Conservation (phyloP, 768 basidiomycete species). For the Peribolospora baueri region DNA sequence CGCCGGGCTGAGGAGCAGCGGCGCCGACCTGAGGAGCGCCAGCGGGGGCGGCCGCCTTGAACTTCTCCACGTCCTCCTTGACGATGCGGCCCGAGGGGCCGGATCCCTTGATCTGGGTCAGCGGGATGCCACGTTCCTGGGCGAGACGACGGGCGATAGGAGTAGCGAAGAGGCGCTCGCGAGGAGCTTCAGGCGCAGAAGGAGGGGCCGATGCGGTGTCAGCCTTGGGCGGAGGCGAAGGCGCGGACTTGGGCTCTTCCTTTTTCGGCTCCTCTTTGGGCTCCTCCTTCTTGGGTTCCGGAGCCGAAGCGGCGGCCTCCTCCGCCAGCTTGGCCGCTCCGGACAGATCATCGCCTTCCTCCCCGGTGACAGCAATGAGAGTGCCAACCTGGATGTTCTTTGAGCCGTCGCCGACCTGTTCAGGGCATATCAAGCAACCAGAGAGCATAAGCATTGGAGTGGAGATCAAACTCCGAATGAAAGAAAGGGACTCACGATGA, state of each 20-base stretch:
- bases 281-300: slow-evolving; percentile 30
- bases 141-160: slow-evolving; percentile 96
- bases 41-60: slow-evolving; percentile 27
- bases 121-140: slow-evolving; percentile 71
- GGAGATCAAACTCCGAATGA: background rate
- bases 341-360: slow-evolving; percentile 85
- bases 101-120: slow-evolving; percentile 68
- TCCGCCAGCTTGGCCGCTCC: slow-evolving; percentile 28
- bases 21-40: slow-evolving; percentile 18
- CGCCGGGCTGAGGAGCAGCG: slow-evolving; percentile 25
- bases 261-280: slow-evolving; percentile 16
- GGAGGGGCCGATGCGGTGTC: slow-evolving; percentile 11
- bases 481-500: slow-evolving; percentile 41
- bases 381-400: slow-evolving; percentile 72
- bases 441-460: background rate
- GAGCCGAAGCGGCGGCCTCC: slow-evolving; percentile 17
- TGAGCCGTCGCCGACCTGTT: slow-evolving; percentile 51
- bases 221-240: background rate
- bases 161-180: slow-evolving; percentile 75
- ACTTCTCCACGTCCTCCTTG: slow-evolving; percentile 82
- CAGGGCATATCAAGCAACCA: background rate
- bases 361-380: slow-evolving; percentile 70
- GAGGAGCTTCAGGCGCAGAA: slow-evolving; percentile 18
- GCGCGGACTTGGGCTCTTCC: slow-evolving; percentile 8
- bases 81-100: slow-evolving; percentile 86